A percentile compares a stretch with the other conserved stretches of the same genome.
These are phyloP conservation scores for Cornus suecica DNA, from an alignment of 148 eudicot species.

Conservation along the genomic window DNA sequence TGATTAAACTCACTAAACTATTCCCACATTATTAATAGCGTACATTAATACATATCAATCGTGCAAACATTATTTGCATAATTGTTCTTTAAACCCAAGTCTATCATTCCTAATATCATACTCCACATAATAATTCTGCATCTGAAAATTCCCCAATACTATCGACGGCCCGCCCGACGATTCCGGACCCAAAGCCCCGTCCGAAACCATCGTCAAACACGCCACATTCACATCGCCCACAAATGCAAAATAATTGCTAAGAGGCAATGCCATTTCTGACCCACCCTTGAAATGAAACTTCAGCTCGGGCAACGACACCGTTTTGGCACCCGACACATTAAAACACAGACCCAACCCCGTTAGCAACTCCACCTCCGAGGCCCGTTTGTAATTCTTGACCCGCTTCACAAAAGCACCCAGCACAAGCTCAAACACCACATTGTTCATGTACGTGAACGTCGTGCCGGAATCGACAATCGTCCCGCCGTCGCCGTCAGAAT, in stretches of 20 bases:
- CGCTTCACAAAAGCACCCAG: slow-evolving; percentile 14
- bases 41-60: no score
- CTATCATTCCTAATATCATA: slow-evolving; percentile 44
- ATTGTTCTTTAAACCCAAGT: slow-evolving; percentile 38
- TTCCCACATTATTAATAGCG: no score
- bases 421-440: slow-evolving; percentile 6
- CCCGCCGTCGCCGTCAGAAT: slow-evolving; percentile 34
- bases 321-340: slow-evolving; percentile 27
- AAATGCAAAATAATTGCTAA: slow-evolving; percentile 31
- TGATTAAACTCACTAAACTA: no score
- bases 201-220: slow-evolving; percentile 40
- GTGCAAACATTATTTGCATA: slow-evolving; percentile 19
- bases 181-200: slow-evolving; percentile 23
- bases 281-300: slow-evolving; percentile 49
- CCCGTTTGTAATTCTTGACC: slow-evolving; percentile 30
- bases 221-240: slow-evolving; percentile 18
- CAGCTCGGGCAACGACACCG: slow-evolving; percentile 33
- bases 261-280: slow-evolving; percentile 39
- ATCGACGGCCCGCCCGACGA: slow-evolving; percentile 29
- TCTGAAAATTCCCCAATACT: slow-evolving; percentile 41
- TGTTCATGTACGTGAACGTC: slow-evolving; percentile 22
- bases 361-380: slow-evolving; percentile 12
- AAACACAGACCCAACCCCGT: slow-evolving; percentile 43
- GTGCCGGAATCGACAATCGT: slow-evolving; percentile 49
- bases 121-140: slow-evolving; percentile 44